Base-by-base conservation (phyloP, 257 asterid species). In the Avicennia marina region DNA sequence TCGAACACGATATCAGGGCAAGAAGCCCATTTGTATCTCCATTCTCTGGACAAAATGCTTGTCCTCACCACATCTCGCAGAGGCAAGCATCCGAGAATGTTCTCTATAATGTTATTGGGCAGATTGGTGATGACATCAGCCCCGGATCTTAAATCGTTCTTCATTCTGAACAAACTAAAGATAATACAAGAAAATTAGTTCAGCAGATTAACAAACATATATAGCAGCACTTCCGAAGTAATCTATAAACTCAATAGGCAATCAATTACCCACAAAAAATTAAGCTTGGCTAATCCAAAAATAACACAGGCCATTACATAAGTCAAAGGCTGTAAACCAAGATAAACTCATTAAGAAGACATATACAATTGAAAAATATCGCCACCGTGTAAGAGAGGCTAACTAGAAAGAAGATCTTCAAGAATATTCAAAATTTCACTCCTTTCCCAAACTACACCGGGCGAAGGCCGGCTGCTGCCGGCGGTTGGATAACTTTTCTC, bases 1-100 rank as follows among this genome's bases (percentile, higher is more conserved):
- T 74, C 81, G 12, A 78, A 76, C 41, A 73, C 81, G 24, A 82
- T 60, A 1, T 76, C 80, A 0, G 85, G 79, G 29, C 86, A 76
- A 0, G 79, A 67, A 0, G 54, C 18, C 86, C 89, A 82, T 64
- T 73, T 82, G 69, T 66, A 48, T 50, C 84, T 72, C 86, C 89
- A 82, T 62, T 82, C 83, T 15, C 76, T 53, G 7, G 89, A 82
- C 63, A 78, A 64, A 3, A 78, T 73, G 72, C 86, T 82, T 2
- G 81, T 75, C 49, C 85, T 71, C 18, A 76, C 90, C 3, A 70
- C 73, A 53, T 82, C 90, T n/a, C 83, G 76, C 22, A 82, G 62
- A 27, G 86, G 86, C 74, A 82, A 69, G 72, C 79, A 76, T 29
- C 86, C 76, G 22, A 78, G 71, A 47, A 82, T 82, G 67, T 63